phyloP scores from a whole-genome alignment of 805 yeast genomes.

The Hanseniaspora guilliermondii region DNA sequence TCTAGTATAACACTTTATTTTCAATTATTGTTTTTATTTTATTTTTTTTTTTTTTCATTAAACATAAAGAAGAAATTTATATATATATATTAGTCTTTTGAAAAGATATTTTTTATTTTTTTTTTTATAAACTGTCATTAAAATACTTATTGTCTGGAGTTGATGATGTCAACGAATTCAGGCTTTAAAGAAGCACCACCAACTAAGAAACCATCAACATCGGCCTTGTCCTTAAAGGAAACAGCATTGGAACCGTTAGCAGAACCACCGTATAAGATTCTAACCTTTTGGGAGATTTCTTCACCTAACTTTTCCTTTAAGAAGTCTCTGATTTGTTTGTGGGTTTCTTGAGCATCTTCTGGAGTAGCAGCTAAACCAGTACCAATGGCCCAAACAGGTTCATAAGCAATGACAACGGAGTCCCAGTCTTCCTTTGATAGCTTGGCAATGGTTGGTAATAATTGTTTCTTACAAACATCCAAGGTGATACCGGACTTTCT shows the following conservation, averaged over 20 bases:
- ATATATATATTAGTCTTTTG: too few relatives aligned
- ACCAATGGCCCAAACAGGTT: conserved; percentile 99
- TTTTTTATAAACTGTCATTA: not conserved
- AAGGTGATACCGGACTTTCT: conserved; percentile 81
- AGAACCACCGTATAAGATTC: conserved; percentile 97
- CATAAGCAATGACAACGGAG: conserved; percentile 92
- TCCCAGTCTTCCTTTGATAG: conserved; percentile 53
- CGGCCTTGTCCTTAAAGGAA: conserved; percentile 80
- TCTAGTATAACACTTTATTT: conserved; percentile 40
- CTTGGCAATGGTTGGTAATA: conserved; percentile 71
- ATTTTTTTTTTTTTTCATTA: conserved; percentile 1
- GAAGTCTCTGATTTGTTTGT: conserved; percentile 74
- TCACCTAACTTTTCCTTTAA: conserved; percentile 65
- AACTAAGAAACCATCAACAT: conserved; percentile 96
- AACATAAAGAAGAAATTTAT: too few relatives aligned
- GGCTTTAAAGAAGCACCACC: conserved; percentile 99
- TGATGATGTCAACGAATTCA: conserved; percentile 90
- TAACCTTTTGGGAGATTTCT: conserved; percentile 59
- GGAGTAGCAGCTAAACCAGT: conserved; percentile 99
- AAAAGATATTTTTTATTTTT: too few relatives aligned
- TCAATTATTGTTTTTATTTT: too few relatives aligned
- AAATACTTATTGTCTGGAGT: conserved; percentile 62
- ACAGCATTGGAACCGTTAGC: conserved; percentile 89
- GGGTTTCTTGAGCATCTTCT: conserved; percentile 93
- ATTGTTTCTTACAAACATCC: conserved; percentile 76